Base-by-base conservation (phyloP, 2,329 filamentous ascomycete species). In the Pseudogymnoascus verrucosus region DNA sequence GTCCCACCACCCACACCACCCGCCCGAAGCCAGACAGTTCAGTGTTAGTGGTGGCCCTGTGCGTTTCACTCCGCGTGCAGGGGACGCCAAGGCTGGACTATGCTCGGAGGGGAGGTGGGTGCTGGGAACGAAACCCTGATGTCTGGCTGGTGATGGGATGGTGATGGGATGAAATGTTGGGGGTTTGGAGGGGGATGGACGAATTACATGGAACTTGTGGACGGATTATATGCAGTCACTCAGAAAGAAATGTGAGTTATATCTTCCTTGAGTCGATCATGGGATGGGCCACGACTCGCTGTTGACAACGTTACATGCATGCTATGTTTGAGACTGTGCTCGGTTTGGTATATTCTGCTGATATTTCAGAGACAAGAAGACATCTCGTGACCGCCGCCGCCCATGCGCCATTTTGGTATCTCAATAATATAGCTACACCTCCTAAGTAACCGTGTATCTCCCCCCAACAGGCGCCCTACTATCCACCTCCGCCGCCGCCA, bases 401-500 rank as follows among this genome's bases (percentile, higher is more conserved):
- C 37, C 7, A 51, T 34, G 51, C 51, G n/a, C 51, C 51, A 57
- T 57, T 57, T 57, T 57, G 51, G 51, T 57, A 57, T 57, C 51
- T 34, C 28, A 57, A 57, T 54, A 44, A 23, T 34, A 57, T 34
- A 57, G 26, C 51, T 12, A 34, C 28, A 51, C 68, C 28, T 44
- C 68, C 76, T 80, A 96, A 64, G 91, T 85, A 71, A 98, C 91
- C 54, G 86, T 96, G 74, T 98, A 99, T 71, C 93, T 84, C 64
- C 91, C 91, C 71, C 87, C 88, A 21, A 86, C 86, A 1, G 91
- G 89, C 12, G 89, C 89, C 67, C 92, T 84, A 65, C 85, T 88
- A 73, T 95, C 89, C n/a, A 89, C 89, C 71, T 97, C 93, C 26
- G 89, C 90, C 10, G 93, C 92, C 12, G 91, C 91, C 71, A 96